phyloP scores from a whole-genome alignment of 2,329 filamentous ascomycete genomes.

The Talaromyces sp. region DNA sequence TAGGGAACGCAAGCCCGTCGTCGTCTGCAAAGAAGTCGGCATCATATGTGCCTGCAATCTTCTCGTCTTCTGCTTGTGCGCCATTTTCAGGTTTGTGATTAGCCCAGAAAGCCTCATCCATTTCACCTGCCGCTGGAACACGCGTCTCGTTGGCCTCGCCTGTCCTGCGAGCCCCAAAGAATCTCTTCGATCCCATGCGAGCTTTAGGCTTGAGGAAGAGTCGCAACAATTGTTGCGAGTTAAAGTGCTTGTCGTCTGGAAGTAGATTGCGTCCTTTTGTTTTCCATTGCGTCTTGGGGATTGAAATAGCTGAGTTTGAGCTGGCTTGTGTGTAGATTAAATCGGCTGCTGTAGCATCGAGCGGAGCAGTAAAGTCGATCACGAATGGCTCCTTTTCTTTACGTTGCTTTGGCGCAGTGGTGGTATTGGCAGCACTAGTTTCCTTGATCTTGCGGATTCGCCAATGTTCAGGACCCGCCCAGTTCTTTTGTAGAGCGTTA shows the following conservation, averaged over 20 bases:
- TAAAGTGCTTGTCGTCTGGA: conserved; percentile 97
- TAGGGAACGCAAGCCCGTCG: conserved; percentile 49
- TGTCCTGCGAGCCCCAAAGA: conserved; percentile 48
- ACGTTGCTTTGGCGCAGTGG: conserved; percentile 57
- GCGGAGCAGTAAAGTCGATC: conserved; percentile 80
- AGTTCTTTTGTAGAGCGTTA: conserved; percentile 93
- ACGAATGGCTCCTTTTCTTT: conserved; percentile 97
- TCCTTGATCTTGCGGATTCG: conserved; percentile 90
- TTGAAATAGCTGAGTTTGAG: conserved; percentile 74
- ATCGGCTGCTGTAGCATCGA: conserved; percentile 70
- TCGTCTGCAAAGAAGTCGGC: conserved; percentile 94
- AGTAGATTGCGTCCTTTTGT: conserved; percentile 89
- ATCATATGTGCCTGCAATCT: conserved; percentile 77
- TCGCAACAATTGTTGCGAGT: conserved; percentile 81
- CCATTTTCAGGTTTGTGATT: conserved; percentile 58
- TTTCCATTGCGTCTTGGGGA: conserved; percentile 94
- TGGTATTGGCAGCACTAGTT: conserved; percentile 56
- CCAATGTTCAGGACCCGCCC: conserved; percentile 98
- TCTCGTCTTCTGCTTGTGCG: conserved; percentile 49
- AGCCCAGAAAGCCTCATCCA: conserved; percentile 97
- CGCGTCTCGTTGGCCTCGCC: conserved; percentile 46
- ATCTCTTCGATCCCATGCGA: conserved; percentile 67
- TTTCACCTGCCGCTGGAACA: conserved; percentile 67
- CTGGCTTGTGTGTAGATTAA: conserved; percentile 77
- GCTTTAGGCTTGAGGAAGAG: conserved; percentile 95